phyloP scores from a whole-genome alignment of 1,139 yeast genomes.

The Debaryomyces psychrophilus region DNA sequence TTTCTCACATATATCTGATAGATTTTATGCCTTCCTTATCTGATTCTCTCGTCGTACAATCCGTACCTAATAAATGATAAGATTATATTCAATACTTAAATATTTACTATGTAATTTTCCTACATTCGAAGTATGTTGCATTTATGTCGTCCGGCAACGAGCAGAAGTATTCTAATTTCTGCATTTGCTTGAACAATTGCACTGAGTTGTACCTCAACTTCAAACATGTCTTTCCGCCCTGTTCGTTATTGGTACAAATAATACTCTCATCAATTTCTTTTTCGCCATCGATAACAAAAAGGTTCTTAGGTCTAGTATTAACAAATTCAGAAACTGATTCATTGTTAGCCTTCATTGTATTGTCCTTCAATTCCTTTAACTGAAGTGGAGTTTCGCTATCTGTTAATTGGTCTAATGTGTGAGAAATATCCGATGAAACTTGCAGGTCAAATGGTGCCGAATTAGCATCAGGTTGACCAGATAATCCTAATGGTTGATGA shows the following conservation, averaged over 20 bases:
- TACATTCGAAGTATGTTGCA: slow-evolving; percentile 53
- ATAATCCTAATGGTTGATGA: slow-evolving; percentile 31
- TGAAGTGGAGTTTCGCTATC: slow-evolving; percentile 20
- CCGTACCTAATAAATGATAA: slow-evolving; percentile 6
- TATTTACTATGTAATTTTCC: slow-evolving; percentile 32
- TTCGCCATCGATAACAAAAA: slow-evolving; percentile 51
- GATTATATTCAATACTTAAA: slow-evolving; percentile 7
- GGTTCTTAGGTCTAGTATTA: slow-evolving; percentile 31
- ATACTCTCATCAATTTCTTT: slow-evolving; percentile 41
- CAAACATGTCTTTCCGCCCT: slow-evolving; percentile 51
- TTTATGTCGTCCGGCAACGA: slow-evolving; percentile 50
- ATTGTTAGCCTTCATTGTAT: slow-evolving; percentile 18
- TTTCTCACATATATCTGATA: not conserved
- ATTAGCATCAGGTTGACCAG: not conserved
- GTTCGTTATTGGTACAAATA: slow-evolving; percentile 43
- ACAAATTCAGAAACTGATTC: slow-evolving; percentile 26
- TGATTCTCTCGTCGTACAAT: slow-evolving; percentile 4
- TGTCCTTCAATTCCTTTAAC: slow-evolving; percentile 17
- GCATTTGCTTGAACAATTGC: slow-evolving; percentile 51
- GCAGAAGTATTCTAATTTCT: slow-evolving; percentile 47
- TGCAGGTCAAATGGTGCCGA: slow-evolving; percentile 8
- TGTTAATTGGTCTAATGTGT: slow-evolving; percentile 41
- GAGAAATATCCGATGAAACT: slow-evolving; percentile 37
- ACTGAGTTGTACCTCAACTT: slow-evolving; percentile 42
- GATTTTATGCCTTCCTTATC: slow-evolving; percentile 5